Percentiles rank a stretch among this genome's conserved stretches.
Conservation (phyloP, 1,284 basidiomycete species). For the Wolfiporia cocos region DNA sequence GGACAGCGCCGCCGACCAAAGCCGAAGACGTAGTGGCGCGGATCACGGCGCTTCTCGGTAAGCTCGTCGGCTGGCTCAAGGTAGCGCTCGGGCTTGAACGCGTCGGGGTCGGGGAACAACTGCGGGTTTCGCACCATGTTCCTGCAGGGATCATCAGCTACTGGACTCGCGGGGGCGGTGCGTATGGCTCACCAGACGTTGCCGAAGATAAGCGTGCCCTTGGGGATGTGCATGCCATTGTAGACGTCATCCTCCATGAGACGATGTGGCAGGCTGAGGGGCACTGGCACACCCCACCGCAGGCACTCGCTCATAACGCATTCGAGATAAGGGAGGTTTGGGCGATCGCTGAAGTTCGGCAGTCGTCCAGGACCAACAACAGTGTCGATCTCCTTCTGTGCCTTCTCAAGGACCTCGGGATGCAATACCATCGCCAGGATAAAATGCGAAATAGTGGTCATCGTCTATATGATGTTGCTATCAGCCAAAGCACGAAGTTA, state of each 20-base stretch:
- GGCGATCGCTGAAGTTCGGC: constrained; percentile 24
- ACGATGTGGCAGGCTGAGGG: constrained; percentile 12
- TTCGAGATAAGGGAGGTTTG: constrained; percentile 28
- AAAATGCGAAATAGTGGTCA: constrained; percentile 19
- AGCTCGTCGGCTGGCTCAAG: constrained; percentile 22
- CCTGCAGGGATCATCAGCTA: constrained; percentile 8
- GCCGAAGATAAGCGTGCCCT: constrained; percentile 29
- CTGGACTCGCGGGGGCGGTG: not conserved
- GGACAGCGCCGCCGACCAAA: constrained; percentile 36
- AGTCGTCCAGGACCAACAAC: constrained; percentile 25
- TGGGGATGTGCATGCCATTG: constrained; percentile 28
- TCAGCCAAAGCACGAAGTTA: not conserved
- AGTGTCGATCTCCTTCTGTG: constrained; percentile 30
- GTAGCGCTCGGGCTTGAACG: constrained; percentile 33
- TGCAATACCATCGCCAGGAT: constrained; percentile 23
- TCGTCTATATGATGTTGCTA: constrained; percentile 21
- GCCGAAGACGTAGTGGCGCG: constrained; percentile 30
- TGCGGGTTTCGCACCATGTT: constrained; percentile 33
- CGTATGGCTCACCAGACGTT: constrained; percentile 26
- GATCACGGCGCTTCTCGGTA: constrained; percentile 23
- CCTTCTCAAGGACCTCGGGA: constrained; percentile 26
- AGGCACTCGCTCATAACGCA: constrained; percentile 21
- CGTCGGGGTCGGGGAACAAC: constrained; percentile 31
- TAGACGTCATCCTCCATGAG: constrained; percentile 28
- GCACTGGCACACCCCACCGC: constrained; percentile 17